These are phyloP conservation scores for Blastocrithidia nonstop DNA, from an alignment of 208 protist genomes.

Conservation along the genomic window DNA sequence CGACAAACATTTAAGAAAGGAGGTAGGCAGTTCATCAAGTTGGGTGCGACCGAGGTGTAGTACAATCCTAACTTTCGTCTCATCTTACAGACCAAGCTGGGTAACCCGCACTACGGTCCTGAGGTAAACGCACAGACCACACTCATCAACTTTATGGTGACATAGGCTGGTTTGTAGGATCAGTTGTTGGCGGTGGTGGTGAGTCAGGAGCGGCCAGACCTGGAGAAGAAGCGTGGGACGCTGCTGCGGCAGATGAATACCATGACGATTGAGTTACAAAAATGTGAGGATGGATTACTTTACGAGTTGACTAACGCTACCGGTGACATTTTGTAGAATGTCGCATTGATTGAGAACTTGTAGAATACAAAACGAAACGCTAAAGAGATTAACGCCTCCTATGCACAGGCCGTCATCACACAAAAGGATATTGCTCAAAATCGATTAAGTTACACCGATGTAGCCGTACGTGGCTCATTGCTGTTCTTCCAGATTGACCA, in stretches of 20 bases:
- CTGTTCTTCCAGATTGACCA: constrained; percentile 97
- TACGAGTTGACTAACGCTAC: constrained; percentile 88
- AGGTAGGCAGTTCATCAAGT: constrained; percentile 82
- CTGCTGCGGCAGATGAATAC: constrained; percentile 96
- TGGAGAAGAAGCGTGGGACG: constrained; percentile 91
- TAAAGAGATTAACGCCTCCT: constrained; percentile 92
- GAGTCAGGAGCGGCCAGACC: constrained; percentile 93
- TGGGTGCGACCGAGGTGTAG: constrained; percentile 93
- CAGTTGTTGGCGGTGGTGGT: constrained; percentile 97
- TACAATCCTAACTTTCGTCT: constrained; percentile 94
- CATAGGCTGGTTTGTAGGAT: constrained; percentile 95
- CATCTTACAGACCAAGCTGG: constrained; percentile 96
- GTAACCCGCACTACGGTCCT: constrained; percentile 98
- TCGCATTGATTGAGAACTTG: constrained; percentile 92
- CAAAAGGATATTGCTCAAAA: constrained; percentile 92
- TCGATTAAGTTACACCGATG: constrained; percentile 90
- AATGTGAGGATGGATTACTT: constrained; percentile 95
- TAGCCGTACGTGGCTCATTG: constrained; percentile 89
- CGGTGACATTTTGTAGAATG: constrained; percentile 94
- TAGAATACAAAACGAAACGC: constrained; percentile 95
- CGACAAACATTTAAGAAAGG: constrained; percentile 91
- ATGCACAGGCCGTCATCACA: constrained; percentile 84
- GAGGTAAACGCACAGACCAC: constrained; percentile 98
- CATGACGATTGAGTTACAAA: constrained; percentile 96
- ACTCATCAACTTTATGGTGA: constrained; percentile 99